Evolutionary conservation across 768 basidiomycete species (phyloP), one percentile per base, ranked within the genome.

Genomic region (Leucosporidium creatinivorum): DNA sequence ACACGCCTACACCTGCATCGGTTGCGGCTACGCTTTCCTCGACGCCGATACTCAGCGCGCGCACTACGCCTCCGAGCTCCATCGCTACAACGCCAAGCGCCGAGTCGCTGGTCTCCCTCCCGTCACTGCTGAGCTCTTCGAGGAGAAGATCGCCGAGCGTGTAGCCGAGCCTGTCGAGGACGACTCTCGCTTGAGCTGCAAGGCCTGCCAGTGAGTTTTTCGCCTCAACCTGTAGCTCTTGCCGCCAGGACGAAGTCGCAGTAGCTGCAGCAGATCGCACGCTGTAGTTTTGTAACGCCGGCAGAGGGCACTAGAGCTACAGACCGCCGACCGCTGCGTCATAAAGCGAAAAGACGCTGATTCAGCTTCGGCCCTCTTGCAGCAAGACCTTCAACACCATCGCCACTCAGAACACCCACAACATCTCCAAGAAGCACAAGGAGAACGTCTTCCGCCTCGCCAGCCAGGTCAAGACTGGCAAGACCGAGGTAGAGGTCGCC

Each of bases 21-120:
- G 91, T 70, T 99, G 96, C 79, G 83, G 86, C 4, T 88, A 98
- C 75, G 91, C 89, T 1, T 97, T 96, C 77, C 78, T 82, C 51
- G 83, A 86, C 18, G 85, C 92, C 25, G 86, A 88, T 62, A 88
- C 90, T 50, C 94, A 98, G 79, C 84, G 94, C 67, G 79, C 81
- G 0, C 96, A 99, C 77, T 97, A 94, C 78, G 85, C 86, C 70
- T 90, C 91, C 30, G 96, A 99, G 79, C 89, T 89, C 78, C 96
- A 99, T 80, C 83, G 93, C 62, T 99, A 99, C 80, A 99, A 99
- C 77, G 91, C 97, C 86, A 94, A 94, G 75, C 77, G 80, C 23
- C 66, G 76, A 33, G 73, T 98, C 23, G 93, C 94, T 3, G 85
- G 84, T 8, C 83, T 99, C 2, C 88, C 91, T 13, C 93, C 94